phyloP scores from a whole-genome alignment of 78 protist species.

The Carpediemonas membranifera region DNA sequence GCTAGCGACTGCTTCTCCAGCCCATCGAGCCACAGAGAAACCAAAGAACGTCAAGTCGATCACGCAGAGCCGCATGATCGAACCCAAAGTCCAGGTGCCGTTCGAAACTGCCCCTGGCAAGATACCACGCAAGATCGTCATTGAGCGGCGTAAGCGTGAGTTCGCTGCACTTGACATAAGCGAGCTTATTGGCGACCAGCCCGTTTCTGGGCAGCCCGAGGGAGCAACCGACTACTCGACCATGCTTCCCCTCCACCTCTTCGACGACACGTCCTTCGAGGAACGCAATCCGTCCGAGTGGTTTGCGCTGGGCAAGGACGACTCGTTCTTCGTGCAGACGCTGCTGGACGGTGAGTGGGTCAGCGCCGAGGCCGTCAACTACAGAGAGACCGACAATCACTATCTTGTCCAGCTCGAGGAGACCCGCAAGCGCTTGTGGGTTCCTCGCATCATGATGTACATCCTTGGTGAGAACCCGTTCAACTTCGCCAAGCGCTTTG shows the following conservation, averaged over 20 bases:
- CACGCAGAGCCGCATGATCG: too few relatives aligned
- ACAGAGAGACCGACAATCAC: not conserved
- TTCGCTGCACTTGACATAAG: constrained; percentile 9
- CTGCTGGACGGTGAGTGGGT: constrained; percentile 4
- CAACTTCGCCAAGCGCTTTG: constrained; percentile 39
- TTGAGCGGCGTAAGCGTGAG: constrained; percentile 42
- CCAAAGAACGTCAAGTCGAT: too few relatives aligned
- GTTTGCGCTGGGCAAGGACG: constrained; percentile 21
- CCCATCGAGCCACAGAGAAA: too few relatives aligned
- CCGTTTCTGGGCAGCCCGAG: not conserved
- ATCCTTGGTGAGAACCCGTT: constrained; percentile 48
- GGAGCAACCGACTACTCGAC: not conserved
- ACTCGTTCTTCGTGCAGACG: too few relatives aligned
- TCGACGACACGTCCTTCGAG: constrained; percentile 58
- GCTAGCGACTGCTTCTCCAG: too few relatives aligned
- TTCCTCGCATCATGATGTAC: constrained; percentile 14
- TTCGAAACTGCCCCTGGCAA: constrained; percentile 25
- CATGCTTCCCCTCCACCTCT: constrained; percentile 31
- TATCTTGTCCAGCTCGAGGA: not conserved
- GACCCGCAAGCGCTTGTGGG: not conserved
- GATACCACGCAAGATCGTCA: constrained; percentile 51
- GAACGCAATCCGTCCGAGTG: constrained; percentile 45
- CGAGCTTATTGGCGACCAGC: not conserved
- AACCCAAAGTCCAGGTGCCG: constrained; percentile 64
- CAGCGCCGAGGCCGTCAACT: not conserved